These are phyloP conservation scores for Populus tremula DNA, from an alignment of 345 rosid genomes.

Conservation along the genomic window DNA sequence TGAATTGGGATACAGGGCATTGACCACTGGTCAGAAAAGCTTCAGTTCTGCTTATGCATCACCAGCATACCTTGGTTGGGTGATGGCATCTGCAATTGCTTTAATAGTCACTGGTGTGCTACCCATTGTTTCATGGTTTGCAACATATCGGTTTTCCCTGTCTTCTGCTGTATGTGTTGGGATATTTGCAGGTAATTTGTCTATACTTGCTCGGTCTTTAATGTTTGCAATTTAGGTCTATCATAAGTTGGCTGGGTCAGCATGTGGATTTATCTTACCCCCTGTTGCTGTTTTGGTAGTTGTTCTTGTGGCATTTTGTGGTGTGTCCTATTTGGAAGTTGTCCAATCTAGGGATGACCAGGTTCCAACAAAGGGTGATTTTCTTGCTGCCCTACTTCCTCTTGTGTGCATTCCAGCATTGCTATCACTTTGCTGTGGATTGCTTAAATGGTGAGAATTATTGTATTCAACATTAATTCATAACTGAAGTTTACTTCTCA, in stretches of 20 bases:
- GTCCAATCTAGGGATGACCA: slow-evolving; percentile 83
- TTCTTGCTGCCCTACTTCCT: slow-evolving; percentile 97
- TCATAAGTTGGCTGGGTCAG: slow-evolving; percentile 10
- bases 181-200: slow-evolving; percentile 71
- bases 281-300: slow-evolving; percentile 47
- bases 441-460: slow-evolving; percentile 75
- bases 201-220: slow-evolving; percentile 1
- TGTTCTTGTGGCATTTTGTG: slow-evolving; percentile 92
- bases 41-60: slow-evolving; percentile 82
- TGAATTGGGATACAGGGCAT: slow-evolving; percentile 67
- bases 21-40: slow-evolving; percentile 58
- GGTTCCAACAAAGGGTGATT: slow-evolving; percentile 81
- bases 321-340: slow-evolving; percentile 84
- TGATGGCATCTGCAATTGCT: slow-evolving; percentile 92
- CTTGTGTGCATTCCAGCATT: slow-evolving; percentile 90
- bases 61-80: slow-evolving; percentile 92
- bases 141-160: slow-evolving; percentile 82
- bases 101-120: slow-evolving; percentile 84
- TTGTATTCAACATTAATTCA: slow-evolving; percentile 15
- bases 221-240: slow-evolving; percentile 18
- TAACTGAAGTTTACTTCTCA: slow-evolving; percentile 5
- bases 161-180: slow-evolving; percentile 84
- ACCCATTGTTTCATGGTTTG: slow-evolving; percentile 97
- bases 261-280: slow-evolving; percentile 4
- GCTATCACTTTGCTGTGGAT: slow-evolving; percentile 82